Evolutionary conservation across 2,329 filamentous ascomycete species (phyloP).

Genomic region (Tetracladium maxilliforme): DNA sequence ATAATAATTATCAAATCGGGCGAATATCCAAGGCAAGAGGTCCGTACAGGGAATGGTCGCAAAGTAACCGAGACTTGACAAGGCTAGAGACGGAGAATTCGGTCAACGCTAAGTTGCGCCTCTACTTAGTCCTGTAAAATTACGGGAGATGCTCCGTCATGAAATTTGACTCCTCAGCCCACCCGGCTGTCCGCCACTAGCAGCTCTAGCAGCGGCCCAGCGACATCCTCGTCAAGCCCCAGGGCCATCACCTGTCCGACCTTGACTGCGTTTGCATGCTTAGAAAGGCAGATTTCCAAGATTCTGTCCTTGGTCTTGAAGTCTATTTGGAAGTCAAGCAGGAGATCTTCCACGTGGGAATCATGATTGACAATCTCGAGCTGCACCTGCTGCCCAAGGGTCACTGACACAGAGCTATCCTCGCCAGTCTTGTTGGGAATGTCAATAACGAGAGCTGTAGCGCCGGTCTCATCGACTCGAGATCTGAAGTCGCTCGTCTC

Average conservation of each 20-base stretch:
- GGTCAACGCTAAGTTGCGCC: no score
- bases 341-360: conserved; percentile 6
- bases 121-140: no score
- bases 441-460: background rate
- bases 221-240: conserved; percentile 10
- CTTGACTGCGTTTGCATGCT: background rate
- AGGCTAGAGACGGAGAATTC: no score
- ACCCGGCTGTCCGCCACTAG: conserved; percentile 11
- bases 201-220: conserved; percentile 12
- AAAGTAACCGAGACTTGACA: no score
- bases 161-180: no score
- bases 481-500: conserved; percentile 1
- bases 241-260: conserved; percentile 5
- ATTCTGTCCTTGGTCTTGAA: conserved; percentile 11
- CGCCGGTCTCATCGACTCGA: background rate
- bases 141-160: no score
- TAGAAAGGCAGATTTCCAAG: no score
- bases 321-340: conserved; percentile 13
- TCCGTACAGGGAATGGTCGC: no score
- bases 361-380: conserved; percentile 4
- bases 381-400: background rate
- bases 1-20: no score
- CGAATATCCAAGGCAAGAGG: no score
- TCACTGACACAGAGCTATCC: background rate
- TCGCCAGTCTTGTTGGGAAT: background rate